phyloP scores from a whole-genome alignment of 169 alveolate species.

The Plasmodium billcollinsi region DNA sequence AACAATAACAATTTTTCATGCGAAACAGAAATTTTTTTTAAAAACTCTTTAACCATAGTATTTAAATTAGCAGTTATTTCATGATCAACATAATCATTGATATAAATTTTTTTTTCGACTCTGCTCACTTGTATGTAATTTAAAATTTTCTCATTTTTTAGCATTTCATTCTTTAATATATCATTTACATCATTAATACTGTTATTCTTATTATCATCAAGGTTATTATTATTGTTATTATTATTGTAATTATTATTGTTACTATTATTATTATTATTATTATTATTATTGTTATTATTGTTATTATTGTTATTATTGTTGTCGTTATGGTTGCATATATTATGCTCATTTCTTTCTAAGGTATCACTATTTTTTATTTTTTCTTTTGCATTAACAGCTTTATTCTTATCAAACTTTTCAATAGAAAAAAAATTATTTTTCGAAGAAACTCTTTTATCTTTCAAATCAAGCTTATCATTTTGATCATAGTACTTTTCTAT shows the following conservation, averaged over 20 bases:
- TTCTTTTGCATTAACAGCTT: too few species aligned
- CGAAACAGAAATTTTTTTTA: slow-evolving; percentile 48
- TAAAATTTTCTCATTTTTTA: slow-evolving; percentile 59
- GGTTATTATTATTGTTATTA: too few species aligned
- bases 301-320: background rate
- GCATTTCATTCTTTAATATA: slow-evolving; percentile 33
- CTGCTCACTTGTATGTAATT: slow-evolving; percentile 24
- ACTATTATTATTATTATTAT: too few species aligned
- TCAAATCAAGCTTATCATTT: too few species aligned
- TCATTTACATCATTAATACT: background rate
- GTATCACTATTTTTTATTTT: too few species aligned
- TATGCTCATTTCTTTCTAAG: too few species aligned
- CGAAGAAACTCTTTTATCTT: too few species aligned
- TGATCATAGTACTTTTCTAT: too few species aligned
- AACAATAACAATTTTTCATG: slow-evolving; percentile 52
- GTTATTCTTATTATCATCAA: background rate
- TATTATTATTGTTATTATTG: background rate
- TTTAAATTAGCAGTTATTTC: slow-evolving; percentile 52
- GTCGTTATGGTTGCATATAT: too few species aligned
- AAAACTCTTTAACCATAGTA: slow-evolving; percentile 49
- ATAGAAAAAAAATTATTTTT: too few species aligned
- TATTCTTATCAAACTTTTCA: too few species aligned
- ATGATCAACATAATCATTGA: slow-evolving; percentile 67
- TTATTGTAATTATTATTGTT: too few species aligned
- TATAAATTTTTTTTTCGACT: slow-evolving; percentile 54